Conservation (phyloP, 495 filamentous ascomycete genomes). For the Hypoxylon subgilvum region DNA sequence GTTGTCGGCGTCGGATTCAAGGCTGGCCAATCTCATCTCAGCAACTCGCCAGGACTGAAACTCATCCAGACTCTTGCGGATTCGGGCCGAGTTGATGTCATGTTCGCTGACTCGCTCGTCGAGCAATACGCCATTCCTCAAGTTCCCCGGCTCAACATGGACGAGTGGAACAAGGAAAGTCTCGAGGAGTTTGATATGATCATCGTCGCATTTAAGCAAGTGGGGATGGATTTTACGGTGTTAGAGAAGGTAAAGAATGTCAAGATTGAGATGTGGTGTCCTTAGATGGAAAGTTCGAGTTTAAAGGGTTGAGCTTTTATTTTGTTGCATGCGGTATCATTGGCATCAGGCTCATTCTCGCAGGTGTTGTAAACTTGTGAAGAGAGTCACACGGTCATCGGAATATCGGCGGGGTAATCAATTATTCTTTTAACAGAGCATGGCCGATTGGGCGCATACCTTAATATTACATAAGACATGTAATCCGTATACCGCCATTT, state of each 20-base stretch:
- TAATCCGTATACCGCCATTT: no score
- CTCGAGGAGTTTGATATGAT: conserved; percentile 44
- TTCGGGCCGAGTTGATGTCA: conserved; percentile 34
- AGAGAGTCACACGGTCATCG: no score
- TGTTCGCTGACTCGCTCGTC: conserved; percentile 45
- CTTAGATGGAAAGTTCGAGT: no score
- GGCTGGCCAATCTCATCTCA: conserved; percentile 37
- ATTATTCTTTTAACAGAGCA: no score
- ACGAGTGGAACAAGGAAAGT: conserved; percentile 30
- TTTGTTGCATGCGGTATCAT: no score
- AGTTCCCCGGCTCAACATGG: conserved; percentile 29
- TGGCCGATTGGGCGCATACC: no score
- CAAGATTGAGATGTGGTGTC: conserved; percentile 41
- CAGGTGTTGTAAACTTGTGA: no score
- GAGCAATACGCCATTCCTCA: conserved; percentile 36
- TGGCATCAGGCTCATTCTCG: no score
- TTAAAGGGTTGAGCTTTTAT: no score
- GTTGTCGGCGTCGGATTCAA: conserved; percentile 48
- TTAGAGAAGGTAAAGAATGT: conserved; percentile 28
- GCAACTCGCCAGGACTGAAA: conserved; percentile 42
- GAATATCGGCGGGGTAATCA: no score
- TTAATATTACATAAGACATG: no score
- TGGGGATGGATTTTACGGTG: conserved; percentile 39
- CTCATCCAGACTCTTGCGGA: conserved; percentile 35
- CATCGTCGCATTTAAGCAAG: conserved; percentile 42